A percentile compares a stretch with the other conserved stretches of the same genome.
These are phyloP conservation scores for Paramecium biaurelia DNA, from an alignment of 73 alveolate genomes.

Conservation along the genomic window DNA sequence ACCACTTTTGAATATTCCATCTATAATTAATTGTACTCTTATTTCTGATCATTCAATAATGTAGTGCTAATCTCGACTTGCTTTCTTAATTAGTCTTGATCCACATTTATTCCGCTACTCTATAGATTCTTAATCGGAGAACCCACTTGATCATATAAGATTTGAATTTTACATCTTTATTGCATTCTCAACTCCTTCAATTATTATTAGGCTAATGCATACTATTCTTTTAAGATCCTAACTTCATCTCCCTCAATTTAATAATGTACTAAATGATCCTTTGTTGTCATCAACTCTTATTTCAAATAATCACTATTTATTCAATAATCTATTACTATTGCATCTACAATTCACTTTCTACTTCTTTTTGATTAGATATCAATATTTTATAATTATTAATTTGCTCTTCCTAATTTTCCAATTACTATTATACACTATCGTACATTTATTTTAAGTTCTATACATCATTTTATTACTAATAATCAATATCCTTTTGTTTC, in stretches of 20 bases:
- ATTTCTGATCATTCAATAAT: neutral
- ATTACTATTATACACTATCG: neutral
- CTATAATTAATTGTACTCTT: neutral
- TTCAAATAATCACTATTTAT: slow-evolving; percentile 15
- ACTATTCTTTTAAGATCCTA: neutral
- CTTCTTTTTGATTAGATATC: neutral
- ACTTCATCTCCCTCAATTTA: neutral
- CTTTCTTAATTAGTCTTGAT: neutral
- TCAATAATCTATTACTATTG: neutral
- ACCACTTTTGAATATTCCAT: neutral
- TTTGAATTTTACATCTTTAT: neutral
- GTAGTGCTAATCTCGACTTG: neutral
- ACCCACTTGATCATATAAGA: neutral
- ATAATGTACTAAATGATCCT: neutral
- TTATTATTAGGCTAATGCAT: neutral
- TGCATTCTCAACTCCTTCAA: neutral
- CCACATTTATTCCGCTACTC: neutral
- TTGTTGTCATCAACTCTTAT: neutral
- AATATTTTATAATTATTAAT: neutral
- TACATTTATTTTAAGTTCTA: neutral
- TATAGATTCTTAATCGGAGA: neutral
- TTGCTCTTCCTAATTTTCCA: neutral
- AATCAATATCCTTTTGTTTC: neutral
- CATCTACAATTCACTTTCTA: neutral
- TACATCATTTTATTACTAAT: neutral